Evolutionary conservation across 2,329 filamentous ascomycete species (phyloP).

Genomic region (Pseudogymnoascus sp.): DNA sequence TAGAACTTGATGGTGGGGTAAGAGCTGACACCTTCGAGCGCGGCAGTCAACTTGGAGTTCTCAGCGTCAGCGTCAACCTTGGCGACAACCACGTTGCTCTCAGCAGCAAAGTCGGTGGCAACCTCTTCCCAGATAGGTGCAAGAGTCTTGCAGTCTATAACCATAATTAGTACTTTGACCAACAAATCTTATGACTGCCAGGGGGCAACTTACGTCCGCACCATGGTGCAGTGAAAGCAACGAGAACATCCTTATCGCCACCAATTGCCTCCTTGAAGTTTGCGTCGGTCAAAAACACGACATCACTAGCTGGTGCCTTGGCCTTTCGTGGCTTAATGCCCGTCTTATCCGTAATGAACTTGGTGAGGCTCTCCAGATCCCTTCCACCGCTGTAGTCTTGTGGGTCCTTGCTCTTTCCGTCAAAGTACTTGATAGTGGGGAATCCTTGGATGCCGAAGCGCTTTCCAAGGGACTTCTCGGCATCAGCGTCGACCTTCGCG

Average conservation of each 20-base stretch:
- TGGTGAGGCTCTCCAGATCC: slow-evolving; percentile 74
- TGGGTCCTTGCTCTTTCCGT: slow-evolving; percentile 82
- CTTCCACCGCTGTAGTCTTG: slow-evolving; percentile 79
- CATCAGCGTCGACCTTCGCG: slow-evolving; percentile 93
- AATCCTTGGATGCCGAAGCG: slow-evolving; percentile 87
- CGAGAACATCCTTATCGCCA: slow-evolving; percentile 77
- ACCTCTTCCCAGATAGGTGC: slow-evolving; percentile 85
- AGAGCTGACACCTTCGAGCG: slow-evolving; percentile 67
- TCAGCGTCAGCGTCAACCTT: slow-evolving; percentile 92
- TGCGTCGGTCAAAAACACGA: slow-evolving; percentile 71
- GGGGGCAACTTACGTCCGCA: slow-evolving; percentile 76
- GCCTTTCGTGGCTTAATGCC: slow-evolving; percentile 67
- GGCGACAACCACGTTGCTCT: slow-evolving; percentile 73
- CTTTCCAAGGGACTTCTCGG: slow-evolving; percentile 75
- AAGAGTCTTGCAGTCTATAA: slow-evolving; percentile 86
- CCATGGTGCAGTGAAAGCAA: slow-evolving; percentile 97
- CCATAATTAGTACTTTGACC: slow-evolving; percentile 14
- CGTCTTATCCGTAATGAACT: slow-evolving; percentile 81
- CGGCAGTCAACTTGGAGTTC: slow-evolving; percentile 69
- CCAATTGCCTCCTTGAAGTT: slow-evolving; percentile 73
- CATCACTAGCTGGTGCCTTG: slow-evolving; percentile 64
- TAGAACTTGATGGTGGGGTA: slow-evolving; percentile 99
- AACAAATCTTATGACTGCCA: neutral
- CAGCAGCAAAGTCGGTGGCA: slow-evolving; percentile 69
- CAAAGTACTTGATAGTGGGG: slow-evolving; percentile 95